Conservation (phyloP, 805 yeast species). For the Kuraishia floccosa region DNA sequence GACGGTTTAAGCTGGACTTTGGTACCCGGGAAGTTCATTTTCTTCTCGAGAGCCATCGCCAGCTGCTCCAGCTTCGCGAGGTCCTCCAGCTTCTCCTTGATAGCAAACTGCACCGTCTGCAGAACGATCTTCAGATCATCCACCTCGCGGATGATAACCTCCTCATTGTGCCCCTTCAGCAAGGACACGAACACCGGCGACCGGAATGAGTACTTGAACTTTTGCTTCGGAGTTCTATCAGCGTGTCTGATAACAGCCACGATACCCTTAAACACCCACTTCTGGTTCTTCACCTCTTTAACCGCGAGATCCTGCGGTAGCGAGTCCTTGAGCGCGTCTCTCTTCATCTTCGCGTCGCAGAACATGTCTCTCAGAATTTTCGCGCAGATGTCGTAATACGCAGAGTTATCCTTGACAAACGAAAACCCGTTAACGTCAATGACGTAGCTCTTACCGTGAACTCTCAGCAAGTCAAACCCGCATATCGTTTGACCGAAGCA, state of each 20-base stretch:
- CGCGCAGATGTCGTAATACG: slow-evolving; percentile 79
- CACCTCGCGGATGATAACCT: slow-evolving; percentile 86
- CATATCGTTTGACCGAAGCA: slow-evolving; percentile 90
- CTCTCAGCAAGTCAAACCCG: slow-evolving; percentile 91
- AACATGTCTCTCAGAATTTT: slow-evolving; percentile 68
- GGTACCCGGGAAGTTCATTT: slow-evolving; percentile 88
- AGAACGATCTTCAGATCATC: slow-evolving; percentile 79
- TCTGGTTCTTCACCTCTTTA: slow-evolving; percentile 60
- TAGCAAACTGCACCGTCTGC: slow-evolving; percentile 75
- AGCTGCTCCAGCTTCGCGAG: slow-evolving; percentile 63
- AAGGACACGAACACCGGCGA: slow-evolving; percentile 78
- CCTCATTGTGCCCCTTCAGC: slow-evolving; percentile 90
- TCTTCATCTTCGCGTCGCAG: slow-evolving; percentile 41
- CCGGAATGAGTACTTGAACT: slow-evolving; percentile 89
- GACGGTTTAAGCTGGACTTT: slow-evolving; percentile 93
- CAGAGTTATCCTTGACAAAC: slow-evolving; percentile 85
- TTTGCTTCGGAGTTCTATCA: slow-evolving; percentile 97
- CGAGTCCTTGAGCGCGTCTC: slow-evolving; percentile 25
- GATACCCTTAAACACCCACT: slow-evolving; percentile 93
- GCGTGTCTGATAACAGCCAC: slow-evolving; percentile 93
- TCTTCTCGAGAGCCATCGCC: slow-evolving; percentile 77
- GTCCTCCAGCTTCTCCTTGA: slow-evolving; percentile 73
- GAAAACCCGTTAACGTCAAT: slow-evolving; percentile 98
- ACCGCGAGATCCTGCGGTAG: slow-evolving; percentile 14
- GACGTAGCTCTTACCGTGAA: slow-evolving; percentile 78